phyloP scores from a whole-genome alignment of 805 yeast species.

The Lipomyces yamadae region DNA sequence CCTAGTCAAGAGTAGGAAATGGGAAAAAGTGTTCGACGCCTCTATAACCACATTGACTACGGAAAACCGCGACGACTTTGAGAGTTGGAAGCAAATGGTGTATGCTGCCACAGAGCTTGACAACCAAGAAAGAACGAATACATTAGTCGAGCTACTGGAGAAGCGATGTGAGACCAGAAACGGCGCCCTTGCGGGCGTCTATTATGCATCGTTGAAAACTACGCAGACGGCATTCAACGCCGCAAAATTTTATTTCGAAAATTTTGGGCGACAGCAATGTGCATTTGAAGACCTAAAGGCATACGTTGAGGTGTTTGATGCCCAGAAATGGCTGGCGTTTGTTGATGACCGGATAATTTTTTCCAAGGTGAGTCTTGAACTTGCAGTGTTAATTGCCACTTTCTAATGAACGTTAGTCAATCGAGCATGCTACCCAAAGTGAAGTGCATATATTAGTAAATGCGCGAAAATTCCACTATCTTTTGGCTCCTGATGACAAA shows the following conservation, averaged over 20 bases:
- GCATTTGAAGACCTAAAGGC: slow-evolving; percentile 64
- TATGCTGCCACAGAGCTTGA: slow-evolving; percentile 51
- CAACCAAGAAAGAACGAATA: slow-evolving; percentile 42
- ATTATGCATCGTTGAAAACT: slow-evolving; percentile 46
- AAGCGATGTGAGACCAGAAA: slow-evolving; percentile 56
- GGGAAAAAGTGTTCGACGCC: slow-evolving; percentile 52
- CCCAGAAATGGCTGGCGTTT: slow-evolving; percentile 41
- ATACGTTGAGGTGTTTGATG: slow-evolving; percentile 40
- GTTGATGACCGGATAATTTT: slow-evolving; percentile 12
- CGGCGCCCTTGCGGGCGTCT: slow-evolving; percentile 58
- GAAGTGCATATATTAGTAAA: slow-evolving; percentile 47
- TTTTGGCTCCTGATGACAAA: slow-evolving; percentile 38
- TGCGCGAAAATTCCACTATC: slow-evolving; percentile 55
- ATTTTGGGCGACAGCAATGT: slow-evolving; percentile 62
- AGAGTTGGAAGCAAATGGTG: slow-evolving; percentile 67
- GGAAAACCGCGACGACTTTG: slow-evolving; percentile 70
- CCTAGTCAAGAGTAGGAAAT: slow-evolving; percentile 51
- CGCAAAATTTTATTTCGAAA: slow-evolving; percentile 51
- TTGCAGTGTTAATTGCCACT: background rate
- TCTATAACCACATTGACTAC: slow-evolving; percentile 50
- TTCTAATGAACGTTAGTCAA: background rate
- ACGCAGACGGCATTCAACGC: slow-evolving; percentile 15
- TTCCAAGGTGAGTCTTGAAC: background rate
- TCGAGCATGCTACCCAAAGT: slow-evolving; percentile 6
- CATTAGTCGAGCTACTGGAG: slow-evolving; percentile 45